Conservation (phyloP, 768 basidiomycete species). For the Kwoniella bestiolae region DNA sequence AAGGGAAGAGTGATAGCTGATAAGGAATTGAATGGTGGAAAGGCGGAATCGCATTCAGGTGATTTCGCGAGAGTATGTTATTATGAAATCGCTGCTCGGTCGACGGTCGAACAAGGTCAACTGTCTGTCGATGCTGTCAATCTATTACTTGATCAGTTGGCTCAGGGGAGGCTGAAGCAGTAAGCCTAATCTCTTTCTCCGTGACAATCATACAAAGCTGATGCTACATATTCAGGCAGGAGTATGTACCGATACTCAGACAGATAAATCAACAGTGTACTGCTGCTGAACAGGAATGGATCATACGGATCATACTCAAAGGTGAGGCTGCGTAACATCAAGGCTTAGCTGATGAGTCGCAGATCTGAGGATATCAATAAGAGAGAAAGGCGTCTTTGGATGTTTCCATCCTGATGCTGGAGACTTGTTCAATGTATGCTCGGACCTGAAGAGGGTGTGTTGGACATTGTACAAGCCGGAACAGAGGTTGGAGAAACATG, state of each 20-base stretch:
- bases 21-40: neutral
- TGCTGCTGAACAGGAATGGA: conserved; percentile 89
- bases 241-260: conserved; percentile 75
- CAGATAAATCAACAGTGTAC: conserved; percentile 69
- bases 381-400: conserved; percentile 88
- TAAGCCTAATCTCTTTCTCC: conserved; percentile 28
- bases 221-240: conserved; percentile 62
- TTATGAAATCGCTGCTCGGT: conserved; percentile 75
- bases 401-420: conserved; percentile 94
- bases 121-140: conserved; percentile 85
- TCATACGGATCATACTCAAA: conserved; percentile 93
- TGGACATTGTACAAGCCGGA: conserved; percentile 83
- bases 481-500: conserved; percentile 60
- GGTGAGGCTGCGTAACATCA: conserved; percentile 61
- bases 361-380: conserved; percentile 92
- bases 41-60: conserved; percentile 61
- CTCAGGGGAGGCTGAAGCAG: conserved; percentile 66
- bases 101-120: conserved; percentile 71
- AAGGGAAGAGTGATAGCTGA: neutral
- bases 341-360: neutral
- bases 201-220: neutral
- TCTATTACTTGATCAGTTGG: conserved; percentile 74
- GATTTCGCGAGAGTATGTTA: conserved; percentile 86
- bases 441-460: conserved; percentile 89
- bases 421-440: conserved; percentile 93